Evolutionary conservation across 768 basidiomycete genomes (phyloP), one percentile per base, ranked within the genome.

Genomic region (Pleurotus tuoliensis): DNA sequence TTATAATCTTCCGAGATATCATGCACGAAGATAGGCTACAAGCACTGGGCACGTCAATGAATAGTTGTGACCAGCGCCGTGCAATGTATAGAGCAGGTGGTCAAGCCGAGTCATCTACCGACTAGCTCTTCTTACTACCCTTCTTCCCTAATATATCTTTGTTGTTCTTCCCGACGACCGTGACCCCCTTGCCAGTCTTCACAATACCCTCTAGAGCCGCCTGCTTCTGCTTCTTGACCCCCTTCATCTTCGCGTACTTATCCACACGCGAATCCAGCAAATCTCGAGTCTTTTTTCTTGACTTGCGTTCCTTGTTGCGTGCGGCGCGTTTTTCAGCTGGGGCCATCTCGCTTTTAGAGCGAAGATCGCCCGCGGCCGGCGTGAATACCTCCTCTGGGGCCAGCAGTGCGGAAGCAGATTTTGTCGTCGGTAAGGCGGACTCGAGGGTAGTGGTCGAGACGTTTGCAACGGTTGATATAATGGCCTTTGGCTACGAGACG

Each of bases 361-460:
- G 84, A 20, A 82, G 76, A 47, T 81, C 79, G 2, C 80, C 70
- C 0, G 82, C 65, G 2, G 79, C 69, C 0, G 89, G 81, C 0
- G 86, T 76, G 63, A 89, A 88, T 12, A 98, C 74, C 71, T 99
- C 97, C 68, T 98, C 94, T 1, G 97, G 97, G 0, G 97, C 93
- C 43, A 99, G 81, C 78, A 94, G 88, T 0, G 84, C 87, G 2
- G 87, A 77, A 0, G 81, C 74, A 0, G 92, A 86, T 63, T 86
- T 83, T 7, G 86, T 80, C 0, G 92, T 90, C 0, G 96, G 97
- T 4, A 99, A 77, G 0, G 95, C 92, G 1, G 94, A 94, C 70
- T 98, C 97, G 61, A 98, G 70, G 3, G 85, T 80, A 22, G 93
- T 81, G 1, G 90, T 86, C 0, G 95, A 82, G 4, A 90, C 75